phyloP scores from a whole-genome alignment of 768 basidiomycete species.

The Amanita thiersii region DNA sequence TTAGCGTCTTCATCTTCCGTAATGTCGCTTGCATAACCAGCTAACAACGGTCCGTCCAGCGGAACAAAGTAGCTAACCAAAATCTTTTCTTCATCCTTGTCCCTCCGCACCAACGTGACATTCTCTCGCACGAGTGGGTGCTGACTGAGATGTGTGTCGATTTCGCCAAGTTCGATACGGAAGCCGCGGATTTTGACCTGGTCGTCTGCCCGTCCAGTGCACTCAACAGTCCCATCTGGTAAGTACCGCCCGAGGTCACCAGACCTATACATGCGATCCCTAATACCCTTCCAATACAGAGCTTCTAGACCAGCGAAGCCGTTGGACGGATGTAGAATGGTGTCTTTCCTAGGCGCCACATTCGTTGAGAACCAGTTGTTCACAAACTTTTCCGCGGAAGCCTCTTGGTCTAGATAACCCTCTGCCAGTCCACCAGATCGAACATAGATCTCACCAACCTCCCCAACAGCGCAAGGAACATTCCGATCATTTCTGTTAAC shows the following conservation, averaged over 20 bases:
- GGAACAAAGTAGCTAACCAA: constrained; percentile 97
- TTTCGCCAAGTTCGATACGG: constrained; percentile 96
- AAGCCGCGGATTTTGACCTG: constrained; percentile 99
- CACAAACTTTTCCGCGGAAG: constrained; percentile 89
- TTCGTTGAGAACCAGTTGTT: constrained; percentile 78
- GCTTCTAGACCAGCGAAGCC: constrained; percentile 64
- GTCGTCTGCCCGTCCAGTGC: constrained; percentile 94
- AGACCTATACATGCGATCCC: constrained; percentile 96
- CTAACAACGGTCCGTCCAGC: constrained; percentile 56
- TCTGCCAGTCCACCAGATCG: constrained; percentile 94
- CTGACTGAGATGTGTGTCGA: constrained; percentile 91
- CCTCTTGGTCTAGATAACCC: constrained; percentile 81
- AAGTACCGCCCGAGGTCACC: constrained; percentile 95
- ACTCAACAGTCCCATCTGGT: constrained; percentile 90
- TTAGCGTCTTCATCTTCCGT: constrained; percentile 45
- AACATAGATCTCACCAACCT: constrained; percentile 98
- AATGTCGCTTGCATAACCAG: constrained; percentile 64
- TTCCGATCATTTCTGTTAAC: constrained; percentile 85
- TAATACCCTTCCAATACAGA: constrained; percentile 86
- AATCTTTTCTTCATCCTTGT: constrained; percentile 99
- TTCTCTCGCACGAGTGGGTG: constrained; percentile 96
- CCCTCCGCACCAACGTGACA: constrained; percentile 90
- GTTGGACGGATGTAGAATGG: constrained; percentile 51
- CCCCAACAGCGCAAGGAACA: constrained; percentile 86
- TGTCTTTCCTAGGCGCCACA: constrained; percentile 51